phyloP scores from a whole-genome alignment of 805 yeast genomes.

The Zygosaccharomyces kombuchaensis region DNA sequence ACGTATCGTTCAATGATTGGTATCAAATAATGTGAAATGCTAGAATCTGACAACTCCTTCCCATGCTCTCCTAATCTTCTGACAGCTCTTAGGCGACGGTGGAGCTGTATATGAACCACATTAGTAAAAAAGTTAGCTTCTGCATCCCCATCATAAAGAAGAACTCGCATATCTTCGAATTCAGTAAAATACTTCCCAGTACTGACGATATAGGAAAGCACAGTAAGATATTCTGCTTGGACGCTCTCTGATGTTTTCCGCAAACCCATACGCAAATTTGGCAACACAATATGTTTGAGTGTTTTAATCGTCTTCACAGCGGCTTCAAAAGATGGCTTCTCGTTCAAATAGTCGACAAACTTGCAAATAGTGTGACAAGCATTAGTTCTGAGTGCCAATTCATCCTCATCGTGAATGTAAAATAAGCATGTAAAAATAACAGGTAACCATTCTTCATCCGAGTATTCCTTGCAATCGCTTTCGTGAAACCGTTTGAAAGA shows the following conservation, averaged over 20 bases:
- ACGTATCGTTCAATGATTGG: conserved; percentile 86
- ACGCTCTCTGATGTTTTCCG: conserved; percentile 56
- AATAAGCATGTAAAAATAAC: conserved; percentile 62
- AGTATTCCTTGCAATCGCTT: conserved; percentile 39
- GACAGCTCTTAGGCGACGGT: conserved; percentile 81
- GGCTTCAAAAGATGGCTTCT: conserved; percentile 25
- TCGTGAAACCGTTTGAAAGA: conserved; percentile 69
- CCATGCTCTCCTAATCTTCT: conserved; percentile 54
- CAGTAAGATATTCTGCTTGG: conserved; percentile 64
- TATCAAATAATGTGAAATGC: conserved; percentile 72
- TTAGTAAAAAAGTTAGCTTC: conserved; percentile 80
- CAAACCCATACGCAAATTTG: conserved; percentile 63
- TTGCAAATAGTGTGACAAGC: conserved; percentile 61
- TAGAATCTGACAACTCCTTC: conserved; percentile 44
- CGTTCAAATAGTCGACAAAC: conserved; percentile 55
- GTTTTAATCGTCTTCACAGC: conserved; percentile 32
- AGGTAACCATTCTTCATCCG: conserved; percentile 72
- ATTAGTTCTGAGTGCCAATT: conserved; percentile 73
- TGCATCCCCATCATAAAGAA: conserved; percentile 64
- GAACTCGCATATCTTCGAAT: conserved; percentile 59
- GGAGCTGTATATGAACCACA: conserved; percentile 76
- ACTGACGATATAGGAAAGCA: conserved; percentile 60
- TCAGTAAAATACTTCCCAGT: conserved; percentile 44
- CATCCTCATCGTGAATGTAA: conserved; percentile 72
- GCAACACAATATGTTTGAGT: conserved; percentile 54